Conservation (phyloP, 2,329 filamentous ascomycete genomes). For the Emergomyces pasteurianus region DNA sequence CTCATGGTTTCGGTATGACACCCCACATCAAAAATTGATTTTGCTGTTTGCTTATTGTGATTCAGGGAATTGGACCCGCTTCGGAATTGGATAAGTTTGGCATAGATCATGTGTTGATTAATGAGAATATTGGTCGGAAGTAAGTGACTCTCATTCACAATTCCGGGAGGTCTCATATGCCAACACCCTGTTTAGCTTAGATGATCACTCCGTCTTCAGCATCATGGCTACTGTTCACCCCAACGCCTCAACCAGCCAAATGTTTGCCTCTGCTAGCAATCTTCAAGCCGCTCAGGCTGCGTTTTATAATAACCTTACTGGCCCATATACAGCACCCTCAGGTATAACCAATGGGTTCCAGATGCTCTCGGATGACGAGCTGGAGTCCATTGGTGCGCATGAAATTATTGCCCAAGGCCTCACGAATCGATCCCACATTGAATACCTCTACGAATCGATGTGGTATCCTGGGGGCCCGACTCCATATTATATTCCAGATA, state of each 20-base stretch:
- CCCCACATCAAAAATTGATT: not conserved
- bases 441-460: constrained; percentile 15
- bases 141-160: constrained; percentile 2
- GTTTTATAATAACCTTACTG: constrained; percentile 19
- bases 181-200: constrained; percentile 8
- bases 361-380: constrained; percentile 11
- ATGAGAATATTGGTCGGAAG: constrained; percentile 22
- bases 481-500: constrained; percentile 10
- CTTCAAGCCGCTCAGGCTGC: constrained; percentile 17
- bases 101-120: constrained; percentile 14
- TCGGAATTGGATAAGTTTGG: constrained; percentile 8
- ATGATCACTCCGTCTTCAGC: constrained; percentile 17
- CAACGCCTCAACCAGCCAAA: constrained; percentile 17
- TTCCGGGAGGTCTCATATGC: not conserved
- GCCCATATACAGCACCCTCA: constrained; percentile 20
- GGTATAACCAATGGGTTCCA: constrained; percentile 24
- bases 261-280: constrained; percentile 7
- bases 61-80: constrained; percentile 20
- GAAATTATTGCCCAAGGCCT: constrained; percentile 12
- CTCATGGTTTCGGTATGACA: constrained; percentile 23
- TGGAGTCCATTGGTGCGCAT: constrained; percentile 13
- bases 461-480: constrained; percentile 16
- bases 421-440: constrained; percentile 17
- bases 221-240: constrained; percentile 19
- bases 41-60: not conserved